These are phyloP conservation scores for Globisporangium heterothallicum DNA, from an alignment of 352 stramenopile species.

Conservation along the genomic window DNA sequence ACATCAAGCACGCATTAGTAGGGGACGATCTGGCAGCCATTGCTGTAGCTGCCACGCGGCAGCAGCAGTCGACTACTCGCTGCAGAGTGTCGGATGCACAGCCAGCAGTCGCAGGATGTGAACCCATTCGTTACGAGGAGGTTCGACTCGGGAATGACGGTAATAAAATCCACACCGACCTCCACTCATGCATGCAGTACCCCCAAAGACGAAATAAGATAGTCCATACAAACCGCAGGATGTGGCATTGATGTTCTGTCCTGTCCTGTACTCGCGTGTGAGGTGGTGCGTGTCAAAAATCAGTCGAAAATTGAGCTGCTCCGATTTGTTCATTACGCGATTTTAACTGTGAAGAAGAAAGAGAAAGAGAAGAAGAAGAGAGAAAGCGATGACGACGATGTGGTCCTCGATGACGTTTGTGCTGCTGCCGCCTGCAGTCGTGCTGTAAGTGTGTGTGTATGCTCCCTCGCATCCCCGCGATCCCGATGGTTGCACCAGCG, in stretches of 20 bases:
- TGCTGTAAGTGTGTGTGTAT: slow-evolving; percentile 45
- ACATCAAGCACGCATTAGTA: too few relatives aligned
- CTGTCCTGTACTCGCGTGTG: too few relatives aligned
- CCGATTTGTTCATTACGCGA: slow-evolving; percentile 1
- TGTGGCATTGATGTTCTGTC: too few relatives aligned
- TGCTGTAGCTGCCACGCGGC: too few relatives aligned
- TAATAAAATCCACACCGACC: slow-evolving; percentile 9
- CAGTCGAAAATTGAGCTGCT: too few relatives aligned
- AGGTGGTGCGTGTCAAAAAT: too few relatives aligned
- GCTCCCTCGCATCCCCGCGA: too few relatives aligned
- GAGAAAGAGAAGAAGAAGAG: neutral
- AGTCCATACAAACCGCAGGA: neutral
- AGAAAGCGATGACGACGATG: slow-evolving; percentile 36
- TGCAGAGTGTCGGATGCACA: neutral
- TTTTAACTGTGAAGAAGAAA: neutral
- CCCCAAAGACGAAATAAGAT: neutral
- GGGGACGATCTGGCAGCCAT: too few relatives aligned
- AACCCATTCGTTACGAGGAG: slow-evolving; percentile 3
- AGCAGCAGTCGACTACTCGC: slow-evolving; percentile 31
- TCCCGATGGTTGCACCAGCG: too few relatives aligned
- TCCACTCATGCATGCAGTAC: neutral
- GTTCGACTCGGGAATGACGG: slow-evolving; percentile 5
- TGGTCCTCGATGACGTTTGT: slow-evolving; percentile 79
- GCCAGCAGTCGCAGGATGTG: neutral
- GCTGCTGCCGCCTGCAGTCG: slow-evolving; percentile 66